phyloP scores from a whole-genome alignment of 257 asterid species.

The Nicotiana sylvestris region DNA sequence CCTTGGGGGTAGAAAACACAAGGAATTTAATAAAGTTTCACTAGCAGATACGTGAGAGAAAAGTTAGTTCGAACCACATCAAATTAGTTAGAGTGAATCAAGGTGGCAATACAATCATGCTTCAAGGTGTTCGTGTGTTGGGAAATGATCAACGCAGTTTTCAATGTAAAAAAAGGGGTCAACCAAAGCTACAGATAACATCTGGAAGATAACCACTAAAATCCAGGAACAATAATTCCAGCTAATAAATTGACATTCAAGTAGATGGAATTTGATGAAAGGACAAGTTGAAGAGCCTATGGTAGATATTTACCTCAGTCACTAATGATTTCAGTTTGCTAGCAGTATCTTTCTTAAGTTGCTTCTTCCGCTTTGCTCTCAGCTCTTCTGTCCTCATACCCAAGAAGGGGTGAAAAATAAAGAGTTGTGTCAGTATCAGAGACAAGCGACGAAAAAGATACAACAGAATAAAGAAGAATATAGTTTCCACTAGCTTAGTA shows the following conservation, averaged over 20 bases:
- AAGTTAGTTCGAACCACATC: not conserved
- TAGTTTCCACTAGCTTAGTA: not conserved
- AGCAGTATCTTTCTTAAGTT: constrained; percentile 84
- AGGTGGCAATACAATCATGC: not conserved
- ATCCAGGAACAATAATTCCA: not conserved
- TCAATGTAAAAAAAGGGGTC: not conserved
- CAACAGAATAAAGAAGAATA: not conserved
- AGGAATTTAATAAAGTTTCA: not conserved
- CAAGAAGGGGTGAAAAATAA: not conserved
- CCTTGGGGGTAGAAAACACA: not conserved
- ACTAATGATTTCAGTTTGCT: constrained; percentile 76
- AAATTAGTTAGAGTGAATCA: not conserved
- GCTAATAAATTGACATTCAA: not conserved
- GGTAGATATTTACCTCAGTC: constrained; percentile 54
- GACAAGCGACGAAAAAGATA: not conserved
- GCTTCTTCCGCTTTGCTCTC: constrained; percentile 84
- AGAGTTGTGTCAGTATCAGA: not conserved
- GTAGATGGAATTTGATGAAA: not conserved
- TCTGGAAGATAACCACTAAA: not conserved
- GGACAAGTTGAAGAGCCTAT: not conserved
- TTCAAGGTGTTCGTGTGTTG: not conserved
- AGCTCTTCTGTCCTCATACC: constrained; percentile 73
- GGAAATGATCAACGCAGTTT: not conserved
- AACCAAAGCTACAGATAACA: not conserved
- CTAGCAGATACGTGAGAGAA: not conserved